These are phyloP conservation scores for Fusarium tricinctum DNA, from an alignment of 2,329 filamentous ascomycete genomes.

Conservation along the genomic window DNA sequence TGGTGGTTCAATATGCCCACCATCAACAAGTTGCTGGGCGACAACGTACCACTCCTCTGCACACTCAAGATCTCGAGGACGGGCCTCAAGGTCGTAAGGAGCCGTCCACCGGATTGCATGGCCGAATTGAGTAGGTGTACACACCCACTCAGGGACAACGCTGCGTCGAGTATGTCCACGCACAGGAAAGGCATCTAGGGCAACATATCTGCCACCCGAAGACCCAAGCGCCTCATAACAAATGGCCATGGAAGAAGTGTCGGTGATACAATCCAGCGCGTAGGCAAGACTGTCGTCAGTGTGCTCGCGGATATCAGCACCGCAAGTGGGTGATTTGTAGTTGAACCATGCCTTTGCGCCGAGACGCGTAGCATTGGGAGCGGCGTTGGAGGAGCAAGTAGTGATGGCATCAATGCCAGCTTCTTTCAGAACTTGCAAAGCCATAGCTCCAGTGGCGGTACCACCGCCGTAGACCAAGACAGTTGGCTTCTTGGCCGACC, in stretches of 20 bases:
- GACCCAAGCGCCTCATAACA: conserved; percentile 5
- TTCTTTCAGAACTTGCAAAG: conserved; percentile 2
- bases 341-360: conserved; percentile 8
- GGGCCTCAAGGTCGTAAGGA: conserved; percentile 1
- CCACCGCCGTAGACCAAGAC: conserved; percentile 22
- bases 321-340: conserved; percentile 7
- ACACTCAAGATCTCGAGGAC: background rate
- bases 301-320: conserved; percentile 2
- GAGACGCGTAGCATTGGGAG: background rate
- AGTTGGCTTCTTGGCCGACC: background rate
- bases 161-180: conserved; percentile 6
- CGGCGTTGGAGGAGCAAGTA: conserved; percentile 7
- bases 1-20: background rate
- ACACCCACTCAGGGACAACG: conserved; percentile 8
- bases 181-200: conserved; percentile 2
- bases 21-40: background rate
- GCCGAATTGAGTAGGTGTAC: conserved; percentile 4
- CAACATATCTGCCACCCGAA: conserved; percentile 4
- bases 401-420: conserved; percentile 10
- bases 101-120: conserved; percentile 6
- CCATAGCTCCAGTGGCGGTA: conserved; percentile 19
- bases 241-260: conserved; percentile 2
- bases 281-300: background rate
- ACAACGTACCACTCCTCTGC: background rate
- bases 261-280: background rate